These are phyloP conservation scores for Pseudogymnoascus destructans DNA, from an alignment of 2,329 filamentous ascomycete genomes.

Conservation along the genomic window DNA sequence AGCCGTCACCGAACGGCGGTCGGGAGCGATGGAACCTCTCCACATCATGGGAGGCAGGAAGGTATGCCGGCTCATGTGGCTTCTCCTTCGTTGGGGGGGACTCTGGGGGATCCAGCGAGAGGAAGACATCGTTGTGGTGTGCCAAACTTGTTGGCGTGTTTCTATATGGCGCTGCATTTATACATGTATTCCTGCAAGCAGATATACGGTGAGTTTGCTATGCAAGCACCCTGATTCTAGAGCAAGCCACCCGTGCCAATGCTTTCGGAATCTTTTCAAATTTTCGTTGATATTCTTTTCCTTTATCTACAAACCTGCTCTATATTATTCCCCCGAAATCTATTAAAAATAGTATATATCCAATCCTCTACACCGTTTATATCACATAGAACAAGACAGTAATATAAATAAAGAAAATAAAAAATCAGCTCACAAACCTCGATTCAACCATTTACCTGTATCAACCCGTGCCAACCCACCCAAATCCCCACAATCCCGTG, in stretches of 20 bases:
- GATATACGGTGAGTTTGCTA: slow-evolving; percentile 3
- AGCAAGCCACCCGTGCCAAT: neutral
- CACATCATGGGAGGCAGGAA: neutral
- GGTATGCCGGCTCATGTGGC: neutral
- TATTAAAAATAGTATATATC: neutral
- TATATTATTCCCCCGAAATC: neutral
- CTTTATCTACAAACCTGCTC: neutral
- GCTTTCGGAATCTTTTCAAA: neutral
- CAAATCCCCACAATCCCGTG: neutral
- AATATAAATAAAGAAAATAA: neutral
- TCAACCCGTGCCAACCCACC: neutral
- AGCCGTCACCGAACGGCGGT: neutral
- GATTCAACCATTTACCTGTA: neutral
- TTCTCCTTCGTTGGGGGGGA: neutral
- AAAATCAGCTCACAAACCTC: neutral
- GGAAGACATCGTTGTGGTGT: neutral
- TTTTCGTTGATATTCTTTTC: neutral
- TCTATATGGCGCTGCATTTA: slow-evolving; percentile 4
- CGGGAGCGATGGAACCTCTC: neutral
- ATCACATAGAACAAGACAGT: neutral
- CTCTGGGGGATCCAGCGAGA: neutral
- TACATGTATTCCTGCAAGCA: slow-evolving; percentile 3
- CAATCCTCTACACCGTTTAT: neutral
- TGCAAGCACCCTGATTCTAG: neutral
- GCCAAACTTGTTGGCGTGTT: neutral